Evolutionary conservation across 805 yeast species (phyloP).

Genomic region (Schwanniomyces yamadae): DNA sequence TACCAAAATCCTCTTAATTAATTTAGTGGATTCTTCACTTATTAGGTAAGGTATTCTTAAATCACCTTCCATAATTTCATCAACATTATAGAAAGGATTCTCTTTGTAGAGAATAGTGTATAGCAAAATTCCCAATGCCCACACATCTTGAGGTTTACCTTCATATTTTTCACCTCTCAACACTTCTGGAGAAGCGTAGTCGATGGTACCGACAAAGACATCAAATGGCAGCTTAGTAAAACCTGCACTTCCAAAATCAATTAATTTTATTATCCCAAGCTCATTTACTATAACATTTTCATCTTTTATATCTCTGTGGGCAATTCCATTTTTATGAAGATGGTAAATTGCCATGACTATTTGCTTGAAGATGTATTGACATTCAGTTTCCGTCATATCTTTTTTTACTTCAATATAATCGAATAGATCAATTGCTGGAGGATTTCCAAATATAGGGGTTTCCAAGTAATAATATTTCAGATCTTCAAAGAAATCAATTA

Average conservation of each 20-base stretch:
- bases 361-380: slow-evolving; percentile 75
- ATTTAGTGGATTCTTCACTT: slow-evolving; percentile 57
- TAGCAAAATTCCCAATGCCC: slow-evolving; percentile 92
- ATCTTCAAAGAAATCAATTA: slow-evolving; percentile 92
- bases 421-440: slow-evolving; percentile 90
- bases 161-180: slow-evolving; percentile 83
- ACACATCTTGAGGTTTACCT: slow-evolving; percentile 93
- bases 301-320: slow-evolving; percentile 93
- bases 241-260: slow-evolving; percentile 96
- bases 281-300: slow-evolving; percentile 89
- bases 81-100: slow-evolving; percentile 93
- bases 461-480: slow-evolving; percentile 85
- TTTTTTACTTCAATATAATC: slow-evolving; percentile 87
- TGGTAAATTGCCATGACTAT: slow-evolving; percentile 77
- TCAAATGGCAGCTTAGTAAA: slow-evolving; percentile 88
- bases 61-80: slow-evolving; percentile 91
- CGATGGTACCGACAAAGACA: slow-evolving; percentile 95
- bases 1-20: slow-evolving; percentile 66
- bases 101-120: slow-evolving; percentile 91
- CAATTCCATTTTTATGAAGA: slow-evolving; percentile 81
- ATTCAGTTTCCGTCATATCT: slow-evolving; percentile 76
- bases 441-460: slow-evolving; percentile 84
- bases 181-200: slow-evolving; percentile 97
- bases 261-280: slow-evolving; percentile 75
- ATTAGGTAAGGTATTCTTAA: slow-evolving; percentile 67